Evolutionary conservation across 116 monocot species (phyloP).

Genomic region (Cymodocea nodosa): DNA sequence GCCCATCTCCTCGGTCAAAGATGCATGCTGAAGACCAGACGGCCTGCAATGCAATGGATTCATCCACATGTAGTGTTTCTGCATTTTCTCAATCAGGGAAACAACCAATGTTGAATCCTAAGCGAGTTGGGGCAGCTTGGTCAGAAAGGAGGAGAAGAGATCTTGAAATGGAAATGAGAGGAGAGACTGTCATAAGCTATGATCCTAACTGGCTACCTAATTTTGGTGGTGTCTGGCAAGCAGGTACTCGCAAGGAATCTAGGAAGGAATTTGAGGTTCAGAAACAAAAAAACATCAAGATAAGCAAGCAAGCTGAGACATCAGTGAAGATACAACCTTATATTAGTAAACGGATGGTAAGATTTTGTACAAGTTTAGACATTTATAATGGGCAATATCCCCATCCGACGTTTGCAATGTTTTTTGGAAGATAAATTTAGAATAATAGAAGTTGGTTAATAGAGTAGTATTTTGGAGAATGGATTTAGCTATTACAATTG

Average conservation of each 20-base stretch:
- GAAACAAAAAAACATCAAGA: constrained; percentile 23
- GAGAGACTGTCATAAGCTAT: constrained; percentile 26
- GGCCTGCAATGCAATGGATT: background rate
- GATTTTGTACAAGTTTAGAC: background rate
- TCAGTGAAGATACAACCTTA: constrained; percentile 59
- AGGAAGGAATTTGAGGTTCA: constrained; percentile 76
- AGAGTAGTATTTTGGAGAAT: too few species aligned
- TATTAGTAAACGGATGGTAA: constrained; percentile 64
- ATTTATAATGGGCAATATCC: too few species aligned
- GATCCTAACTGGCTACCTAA: constrained; percentile 91
- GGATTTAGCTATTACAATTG: too few species aligned
- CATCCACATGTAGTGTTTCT: background rate
- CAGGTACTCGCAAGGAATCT: constrained; percentile 87
- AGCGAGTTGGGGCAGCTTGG: constrained; percentile 97
- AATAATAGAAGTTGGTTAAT: too few species aligned
- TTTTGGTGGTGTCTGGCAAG: constrained; percentile 98
- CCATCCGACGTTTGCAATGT: too few species aligned
- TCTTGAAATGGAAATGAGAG: constrained; percentile 79
- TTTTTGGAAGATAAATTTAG: too few species aligned
- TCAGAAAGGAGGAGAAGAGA: constrained; percentile 80
- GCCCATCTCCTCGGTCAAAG: too few species aligned
- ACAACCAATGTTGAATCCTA: constrained; percentile 66
- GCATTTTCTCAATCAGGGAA: constrained; percentile 15
- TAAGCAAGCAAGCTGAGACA: constrained; percentile 21
- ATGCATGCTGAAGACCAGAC: constrained; percentile 5